phyloP scores from a whole-genome alignment of 805 yeast genomes.

The Wickerhamiella kurtzmanii region DNA sequence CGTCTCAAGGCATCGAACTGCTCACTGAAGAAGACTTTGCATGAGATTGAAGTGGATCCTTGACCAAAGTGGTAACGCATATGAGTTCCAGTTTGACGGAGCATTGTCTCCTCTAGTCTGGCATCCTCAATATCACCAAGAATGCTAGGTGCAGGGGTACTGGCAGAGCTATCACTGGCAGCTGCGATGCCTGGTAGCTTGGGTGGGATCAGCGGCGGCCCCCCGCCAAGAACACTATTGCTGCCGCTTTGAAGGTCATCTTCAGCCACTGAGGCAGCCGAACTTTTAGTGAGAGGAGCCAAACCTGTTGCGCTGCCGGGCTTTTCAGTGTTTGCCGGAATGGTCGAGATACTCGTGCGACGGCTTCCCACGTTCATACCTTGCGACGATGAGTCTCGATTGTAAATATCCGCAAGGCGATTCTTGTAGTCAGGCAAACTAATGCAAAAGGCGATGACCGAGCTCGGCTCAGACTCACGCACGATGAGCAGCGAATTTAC shows the following conservation, averaged over 20 bases:
- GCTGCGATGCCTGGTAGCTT: background rate
- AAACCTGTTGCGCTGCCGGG: background rate
- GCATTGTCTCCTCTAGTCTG: conserved; percentile 52
- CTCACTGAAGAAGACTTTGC: conserved; percentile 89
- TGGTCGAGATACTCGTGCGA: conserved; percentile 2
- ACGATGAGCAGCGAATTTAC: conserved; percentile 88
- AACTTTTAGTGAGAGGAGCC: background rate
- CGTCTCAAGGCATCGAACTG: conserved; percentile 89
- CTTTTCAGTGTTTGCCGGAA: conserved; percentile 5
- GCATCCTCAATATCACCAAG: conserved; percentile 10
- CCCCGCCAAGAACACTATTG: background rate
- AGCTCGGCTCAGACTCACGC: conserved; percentile 92
- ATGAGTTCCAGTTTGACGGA: conserved; percentile 76
- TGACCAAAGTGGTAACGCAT: conserved; percentile 85
- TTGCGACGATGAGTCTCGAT: conserved; percentile 6
- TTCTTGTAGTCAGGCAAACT: conserved; percentile 70
- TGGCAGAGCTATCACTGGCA: background rate
- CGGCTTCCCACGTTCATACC: background rate
- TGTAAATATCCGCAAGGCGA: conserved; percentile 36
- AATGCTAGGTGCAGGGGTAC: conserved; percentile 2
- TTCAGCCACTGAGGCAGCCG: background rate
- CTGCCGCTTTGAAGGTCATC: background rate
- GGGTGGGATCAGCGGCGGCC: background rate
- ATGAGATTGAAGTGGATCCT: conserved; percentile 67
- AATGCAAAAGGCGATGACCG: conserved; percentile 83